Evolutionary conservation across 2,329 filamentous ascomycete genomes (phyloP).

Genomic region (Beauveria asiatica): DNA sequence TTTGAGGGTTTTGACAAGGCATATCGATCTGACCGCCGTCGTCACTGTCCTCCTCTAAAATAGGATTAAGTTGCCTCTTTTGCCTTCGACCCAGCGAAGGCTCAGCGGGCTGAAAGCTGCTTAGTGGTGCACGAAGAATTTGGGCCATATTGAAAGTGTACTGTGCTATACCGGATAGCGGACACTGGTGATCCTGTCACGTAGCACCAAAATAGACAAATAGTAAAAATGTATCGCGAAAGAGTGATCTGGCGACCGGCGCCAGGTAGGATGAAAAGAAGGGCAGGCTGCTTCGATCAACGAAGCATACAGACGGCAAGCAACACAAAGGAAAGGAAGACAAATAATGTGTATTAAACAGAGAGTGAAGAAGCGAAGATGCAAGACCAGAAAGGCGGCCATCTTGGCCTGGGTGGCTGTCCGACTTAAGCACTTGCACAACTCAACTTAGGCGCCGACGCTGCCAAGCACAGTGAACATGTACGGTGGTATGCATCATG

Average conservation of each 20-base stretch:
- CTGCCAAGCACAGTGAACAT: not conserved
- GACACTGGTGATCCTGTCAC: conserved; percentile 5
- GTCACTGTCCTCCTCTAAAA: conserved; percentile 50
- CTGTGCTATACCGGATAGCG: conserved; percentile 10
- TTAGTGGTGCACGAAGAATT: conserved; percentile 9
- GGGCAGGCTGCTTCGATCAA: conserved; percentile 38
- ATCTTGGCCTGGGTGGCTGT: conserved; percentile 9
- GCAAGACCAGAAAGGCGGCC: conserved; percentile 19
- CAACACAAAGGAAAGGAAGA: conserved; percentile 22
- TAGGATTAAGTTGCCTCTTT: conserved; percentile 51
- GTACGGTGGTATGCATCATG: conserved; percentile 2
- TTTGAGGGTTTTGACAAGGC: conserved; percentile 24
- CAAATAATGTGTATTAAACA: conserved; percentile 21
- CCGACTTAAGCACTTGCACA: conserved; percentile 13
- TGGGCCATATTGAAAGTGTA: conserved; percentile 6
- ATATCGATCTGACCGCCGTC: conserved; percentile 16
- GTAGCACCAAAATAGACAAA: conserved; percentile 1
- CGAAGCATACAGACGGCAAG: conserved; percentile 26
- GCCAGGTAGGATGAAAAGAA: conserved; percentile 24
- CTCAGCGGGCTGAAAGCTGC: conserved; percentile 36
- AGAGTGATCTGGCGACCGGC: conserved; percentile 27
- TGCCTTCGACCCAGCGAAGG: conserved; percentile 49
- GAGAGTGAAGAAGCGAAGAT: conserved; percentile 25
- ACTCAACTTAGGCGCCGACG: conserved; percentile 1
- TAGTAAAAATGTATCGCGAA: conserved; percentile 14